Evolutionary conservation across 2,329 filamentous ascomycete species (phyloP), one percentile per base, ranked within the genome.

Genomic region (Domatiomyces globalis): DNA sequence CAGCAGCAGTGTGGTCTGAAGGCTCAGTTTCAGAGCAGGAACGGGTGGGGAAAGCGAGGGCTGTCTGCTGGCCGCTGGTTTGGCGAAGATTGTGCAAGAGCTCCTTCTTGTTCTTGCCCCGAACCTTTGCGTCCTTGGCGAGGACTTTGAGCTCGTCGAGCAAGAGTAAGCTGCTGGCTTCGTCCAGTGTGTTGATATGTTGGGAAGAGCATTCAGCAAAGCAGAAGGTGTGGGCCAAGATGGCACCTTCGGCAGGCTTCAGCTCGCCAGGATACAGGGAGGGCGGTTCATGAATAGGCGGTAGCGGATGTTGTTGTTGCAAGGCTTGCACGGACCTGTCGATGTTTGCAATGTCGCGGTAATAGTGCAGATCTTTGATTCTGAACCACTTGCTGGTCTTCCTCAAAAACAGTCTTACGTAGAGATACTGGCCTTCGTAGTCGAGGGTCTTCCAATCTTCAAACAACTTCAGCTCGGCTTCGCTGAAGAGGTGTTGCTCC

Each of bases 301-400:
- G 83, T 2, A 95, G 67, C 2, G 65, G 56, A 50, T 80, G 73
- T 12, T 60, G 58, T 39, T 65, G 63, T 60, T 92, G 85, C 4
- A 96, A 71, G 45, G 73, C 75, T 10, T 71, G 66, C 2, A 88
- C 80, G 1, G 87, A 84, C 12, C 69, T 63, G 12, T 80, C 72
- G 42, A 89, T 72, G 63, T 95, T 79, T 45, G 82, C 77, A 54
- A 98, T 84, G 64, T 96, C 89, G 57, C 80, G 78, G 62, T 90
- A 79, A 62, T 95, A 95, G 1, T 80, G 80, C 22, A 98, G 69
- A 19, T 81, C 79, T 60, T 77, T 80, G 56, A 87, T 77, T 8
- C 92, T 82, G 71, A 95, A 88, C 92, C 92, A 98, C 1, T 82
- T 81, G 19, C 85, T 85, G 1, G 87, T 87, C 66, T 98, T 98